A percentile compares a stretch with the other conserved stretches of the same genome.
Conservation (phyloP, 495 filamentous ascomycete species). For the Xanthoparmelia taractica region DNA sequence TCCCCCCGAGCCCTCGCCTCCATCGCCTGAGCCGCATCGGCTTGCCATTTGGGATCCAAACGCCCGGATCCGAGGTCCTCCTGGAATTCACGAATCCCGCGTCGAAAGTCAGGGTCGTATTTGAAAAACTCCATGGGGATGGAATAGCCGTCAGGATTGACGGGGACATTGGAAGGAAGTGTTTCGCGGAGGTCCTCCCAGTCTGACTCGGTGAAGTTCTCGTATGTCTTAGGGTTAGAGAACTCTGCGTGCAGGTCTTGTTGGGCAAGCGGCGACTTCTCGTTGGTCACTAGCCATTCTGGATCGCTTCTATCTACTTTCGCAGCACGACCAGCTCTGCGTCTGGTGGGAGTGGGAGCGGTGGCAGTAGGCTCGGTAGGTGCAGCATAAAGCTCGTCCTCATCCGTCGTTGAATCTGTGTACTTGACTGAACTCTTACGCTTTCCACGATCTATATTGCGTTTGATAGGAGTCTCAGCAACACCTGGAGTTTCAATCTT, state of each 20-base stretch:
- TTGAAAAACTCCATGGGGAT: slow-evolving; percentile 41
- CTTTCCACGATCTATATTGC: slow-evolving; percentile 13
- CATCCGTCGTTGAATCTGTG: slow-evolving; percentile 6
- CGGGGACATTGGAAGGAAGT: slow-evolving; percentile 46
- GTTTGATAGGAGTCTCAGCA: slow-evolving; percentile 1
- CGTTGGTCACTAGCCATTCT: slow-evolving; percentile 48
- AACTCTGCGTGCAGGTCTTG: slow-evolving; percentile 52
- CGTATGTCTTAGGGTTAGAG: slow-evolving; percentile 50
- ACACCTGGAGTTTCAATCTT: background rate
- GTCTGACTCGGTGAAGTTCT: slow-evolving; percentile 47
- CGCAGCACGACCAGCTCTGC: slow-evolving; percentile 15
- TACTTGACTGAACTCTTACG: background rate
- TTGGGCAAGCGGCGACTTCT: slow-evolving; percentile 46
- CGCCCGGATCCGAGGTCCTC: slow-evolving; percentile 54
- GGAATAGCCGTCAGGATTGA: slow-evolving; percentile 32
- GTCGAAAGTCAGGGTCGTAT: slow-evolving; percentile 46
- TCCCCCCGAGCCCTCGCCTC: slow-evolving; percentile 54
- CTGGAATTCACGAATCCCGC: slow-evolving; percentile 46
- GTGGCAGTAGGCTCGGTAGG: slow-evolving; percentile 7
- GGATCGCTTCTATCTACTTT: slow-evolving; percentile 38
- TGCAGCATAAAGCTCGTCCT: slow-evolving; percentile 2
- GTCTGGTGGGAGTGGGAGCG: slow-evolving; percentile 12
- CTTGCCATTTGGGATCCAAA: slow-evolving; percentile 59
- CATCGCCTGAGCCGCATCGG: slow-evolving; percentile 55
- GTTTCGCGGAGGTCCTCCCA: slow-evolving; percentile 47